A percentile compares a stretch with the other conserved stretches of the same genome.
Evolutionary conservation across 1,284 basidiomycete species (phyloP).

Genomic region (Mycena sp.): DNA sequence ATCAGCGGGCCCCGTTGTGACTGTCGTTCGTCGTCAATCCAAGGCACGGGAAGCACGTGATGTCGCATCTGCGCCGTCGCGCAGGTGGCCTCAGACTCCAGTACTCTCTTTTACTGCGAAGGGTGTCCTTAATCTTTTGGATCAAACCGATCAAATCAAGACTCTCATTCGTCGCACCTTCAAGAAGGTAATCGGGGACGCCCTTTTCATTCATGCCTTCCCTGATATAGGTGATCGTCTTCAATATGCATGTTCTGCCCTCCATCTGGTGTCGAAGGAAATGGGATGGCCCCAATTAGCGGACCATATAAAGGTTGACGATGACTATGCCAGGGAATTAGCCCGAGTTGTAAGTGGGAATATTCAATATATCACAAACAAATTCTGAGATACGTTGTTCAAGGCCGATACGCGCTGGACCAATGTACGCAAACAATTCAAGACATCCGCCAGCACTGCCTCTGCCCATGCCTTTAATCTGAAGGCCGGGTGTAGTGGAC

Average conservation of each 20-base stretch:
- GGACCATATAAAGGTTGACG: neutral
- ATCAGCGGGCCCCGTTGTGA: too few species aligned
- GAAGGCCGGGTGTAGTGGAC: neutral
- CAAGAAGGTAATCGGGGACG: neutral
- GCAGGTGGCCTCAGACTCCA: neutral
- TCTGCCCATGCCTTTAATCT: neutral
- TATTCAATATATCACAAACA: neutral
- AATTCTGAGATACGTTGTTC: too few species aligned
- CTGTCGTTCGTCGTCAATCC: too few species aligned
- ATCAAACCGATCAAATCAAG: neutral
- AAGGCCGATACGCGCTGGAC: constrained; percentile 7
- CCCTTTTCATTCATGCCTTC: neutral
- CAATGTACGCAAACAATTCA: neutral
- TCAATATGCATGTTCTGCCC: neutral
- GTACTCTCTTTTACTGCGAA: neutral
- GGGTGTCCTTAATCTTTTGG: neutral
- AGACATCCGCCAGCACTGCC: neutral
- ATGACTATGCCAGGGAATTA: neutral
- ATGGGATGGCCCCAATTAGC: neutral
- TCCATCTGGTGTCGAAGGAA: neutral
- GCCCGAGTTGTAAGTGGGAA: neutral
- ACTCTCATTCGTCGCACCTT: neutral
- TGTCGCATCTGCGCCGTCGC: neutral
- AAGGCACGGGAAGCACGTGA: too few species aligned
- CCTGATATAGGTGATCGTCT: constrained; percentile 8